Evolutionary conservation across 2,329 filamentous ascomycete species (phyloP), one percentile per base, ranked within the genome.

Genomic region (Penicillium sp.): DNA sequence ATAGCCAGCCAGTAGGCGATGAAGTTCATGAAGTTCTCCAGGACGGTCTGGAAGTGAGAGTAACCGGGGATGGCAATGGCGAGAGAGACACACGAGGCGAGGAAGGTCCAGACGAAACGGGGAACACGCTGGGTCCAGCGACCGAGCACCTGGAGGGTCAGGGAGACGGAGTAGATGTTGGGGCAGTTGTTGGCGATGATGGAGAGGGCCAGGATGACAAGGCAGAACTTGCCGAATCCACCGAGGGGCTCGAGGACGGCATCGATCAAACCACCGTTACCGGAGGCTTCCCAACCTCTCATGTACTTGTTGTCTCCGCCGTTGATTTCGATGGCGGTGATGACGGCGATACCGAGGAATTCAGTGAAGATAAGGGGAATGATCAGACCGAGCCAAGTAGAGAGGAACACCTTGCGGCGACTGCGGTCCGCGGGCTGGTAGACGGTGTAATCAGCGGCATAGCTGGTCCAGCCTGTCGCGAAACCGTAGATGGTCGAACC

Each of bases 391-490:
- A 78, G 70, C 71, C 86, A 90, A 29, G 89, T 90, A 69, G 85
- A 86, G 58, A 84, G 65, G 73, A 93, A 93, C 58, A 92, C 80
- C 58, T 86, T 85, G 43, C 71, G 71, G 22, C 84, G 81, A 29
- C 83, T 82, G 41, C 85, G 85, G 24, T 75, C 79, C 3, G 80
- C 77, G 0, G 89, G 89, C 66, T 92, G 90, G 73, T 93, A 93
- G 50, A 91, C 88, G 22, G 88, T 91, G 72, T 92, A 93, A 69
- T 93, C 90, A 9, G 89, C 87, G 0, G 90, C 89, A 58, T 87
- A 90, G 7, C 83, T 83, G 1, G 87, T 86, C 90, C 90, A 95
- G 55, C 90, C 84, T 2, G 89, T 87, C 19, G 86, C 82, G 68
- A 89, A 88, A 39, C 88, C 84, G 71, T 85, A 88, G 33, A 92